Base-by-base conservation (phyloP, 2,329 filamentous ascomycete genomes). In the Clarireedia homoeocarpa region DNA sequence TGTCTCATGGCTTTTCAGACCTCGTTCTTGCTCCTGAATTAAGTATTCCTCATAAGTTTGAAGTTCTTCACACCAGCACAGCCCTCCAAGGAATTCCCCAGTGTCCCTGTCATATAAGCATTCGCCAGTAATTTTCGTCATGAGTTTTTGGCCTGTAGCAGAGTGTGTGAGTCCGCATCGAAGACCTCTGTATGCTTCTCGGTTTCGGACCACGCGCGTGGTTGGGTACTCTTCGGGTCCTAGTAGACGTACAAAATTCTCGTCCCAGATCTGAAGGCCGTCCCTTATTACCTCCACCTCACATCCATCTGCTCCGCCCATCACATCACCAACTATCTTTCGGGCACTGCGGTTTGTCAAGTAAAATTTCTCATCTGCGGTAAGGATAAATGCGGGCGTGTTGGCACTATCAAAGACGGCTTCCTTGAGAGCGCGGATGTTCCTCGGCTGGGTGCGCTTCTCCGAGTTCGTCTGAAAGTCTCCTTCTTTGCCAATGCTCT, bases 51-150 rank as follows among this genome's bases (percentile, higher is more conserved):
- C 58, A 46, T 61, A 65, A 30, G 60, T 49, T 26, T 61, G 60
- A 3, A 65, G 44, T 30, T 64, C 58, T 48, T 52, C 42, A 47
- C 59, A 63, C 63, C 62, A 66, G 48, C 58, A 63, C 23, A 65
- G 52, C 10, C 62, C 63, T 5, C 64, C 64, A 2, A 66, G 12
- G 30, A 63, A 65, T 15, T 61, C 55, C 17, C 59, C 59, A n/a
- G 61, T 62, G 14, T 57, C 47, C 20, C 62, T 61, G 47, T 65
- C 64, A 49, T 64, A 66, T 3, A 66, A 52, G 45, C 61, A 65
- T 42, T 65, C 60, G 7, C 62, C 63, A 52, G 48, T 59, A 10
- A 64, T 47, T 20, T 42, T 48, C 42, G 54, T 49, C 12, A 60
- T 51, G 15, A 63, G 44, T 30, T 50, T 61, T 9, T 58, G 53